Conservation (phyloP, 1,139 yeast genomes). For the Yamadazyma blattariae region DNA sequence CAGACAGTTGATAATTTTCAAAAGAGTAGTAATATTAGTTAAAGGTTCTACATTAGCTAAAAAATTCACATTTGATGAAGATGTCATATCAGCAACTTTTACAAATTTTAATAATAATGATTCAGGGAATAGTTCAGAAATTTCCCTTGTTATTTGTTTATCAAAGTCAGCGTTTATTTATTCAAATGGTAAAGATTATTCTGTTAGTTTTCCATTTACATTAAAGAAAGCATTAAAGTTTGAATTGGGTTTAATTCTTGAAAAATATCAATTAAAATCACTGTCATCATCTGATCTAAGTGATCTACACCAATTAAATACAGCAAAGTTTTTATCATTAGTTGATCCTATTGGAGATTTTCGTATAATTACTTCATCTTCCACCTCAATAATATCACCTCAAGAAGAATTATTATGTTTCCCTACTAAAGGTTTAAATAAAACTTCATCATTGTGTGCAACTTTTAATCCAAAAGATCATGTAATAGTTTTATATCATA, state of each 20-base stretch:
- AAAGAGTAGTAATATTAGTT: conserved; percentile 23
- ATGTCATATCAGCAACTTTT: conserved; percentile 49
- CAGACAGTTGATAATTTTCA: conserved; percentile 26
- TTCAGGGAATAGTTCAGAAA: conserved; percentile 14
- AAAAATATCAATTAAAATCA: conserved; percentile 32
- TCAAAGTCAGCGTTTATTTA: conserved; percentile 54
- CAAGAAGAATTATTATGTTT: conserved; percentile 55
- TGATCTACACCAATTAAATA: conserved; percentile 23
- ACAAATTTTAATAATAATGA: conserved; percentile 30
- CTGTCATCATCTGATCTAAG: conserved; percentile 7
- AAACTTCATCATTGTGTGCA: conserved; percentile 43
- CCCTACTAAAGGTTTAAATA: conserved; percentile 38
- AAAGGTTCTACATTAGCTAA: conserved; percentile 49
- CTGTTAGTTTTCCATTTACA: conserved; percentile 62
- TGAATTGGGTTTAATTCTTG: conserved; percentile 63
- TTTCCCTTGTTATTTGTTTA: conserved; percentile 48
- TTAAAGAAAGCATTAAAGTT: conserved; percentile 56
- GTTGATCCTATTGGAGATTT: conserved; percentile 70
- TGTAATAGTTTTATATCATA: conserved; percentile 47
- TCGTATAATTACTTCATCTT: conserved; percentile 65
- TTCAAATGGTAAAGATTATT: conserved; percentile 56
- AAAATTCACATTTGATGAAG: conserved; percentile 47
- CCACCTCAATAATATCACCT: conserved; percentile 62
- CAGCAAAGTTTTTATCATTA: conserved; percentile 56
- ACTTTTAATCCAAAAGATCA: conserved; percentile 49